Conservation (phyloP, 2,329 filamentous ascomycete genomes). For the Xylaria hypoxylon region DNA sequence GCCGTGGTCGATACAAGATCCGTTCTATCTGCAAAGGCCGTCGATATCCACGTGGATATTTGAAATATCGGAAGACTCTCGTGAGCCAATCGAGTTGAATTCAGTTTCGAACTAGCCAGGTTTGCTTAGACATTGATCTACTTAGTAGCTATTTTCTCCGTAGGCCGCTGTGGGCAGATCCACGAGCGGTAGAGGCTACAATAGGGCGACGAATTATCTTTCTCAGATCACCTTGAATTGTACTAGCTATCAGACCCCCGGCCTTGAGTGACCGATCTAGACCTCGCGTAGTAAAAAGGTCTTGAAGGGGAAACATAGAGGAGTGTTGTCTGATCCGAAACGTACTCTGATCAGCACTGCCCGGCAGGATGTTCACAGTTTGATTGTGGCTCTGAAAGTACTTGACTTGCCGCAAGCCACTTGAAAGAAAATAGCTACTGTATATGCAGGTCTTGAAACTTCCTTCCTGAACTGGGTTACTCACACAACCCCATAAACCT, state of each 20-base stretch:
- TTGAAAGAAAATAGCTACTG: conserved; percentile 29
- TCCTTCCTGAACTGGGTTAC: conserved; percentile 32
- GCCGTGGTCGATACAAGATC: conserved; percentile 38
- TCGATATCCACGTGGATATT: conserved; percentile 38
- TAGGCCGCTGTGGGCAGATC: conserved; percentile 9
- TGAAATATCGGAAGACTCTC: conserved; percentile 34
- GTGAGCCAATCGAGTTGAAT: conserved; percentile 25
- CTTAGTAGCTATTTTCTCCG: conserved; percentile 1
- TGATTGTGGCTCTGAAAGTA: conserved; percentile 12
- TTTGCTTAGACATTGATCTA: conserved; percentile 30
- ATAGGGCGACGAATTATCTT: conserved; percentile 33
- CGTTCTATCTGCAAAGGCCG: conserved; percentile 30
- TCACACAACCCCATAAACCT: conserved; percentile 28
- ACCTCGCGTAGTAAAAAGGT: conserved; percentile 16
- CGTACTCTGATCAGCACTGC: conserved; percentile 23
- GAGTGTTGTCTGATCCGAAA: conserved; percentile 17
- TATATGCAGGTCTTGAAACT: conserved; percentile 41
- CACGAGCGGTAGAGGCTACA: conserved; percentile 15
- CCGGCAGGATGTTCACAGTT: conserved; percentile 20
- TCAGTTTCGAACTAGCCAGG: conserved; percentile 23
- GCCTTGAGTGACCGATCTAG: conserved; percentile 9
- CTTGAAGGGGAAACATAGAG: conserved; percentile 19
- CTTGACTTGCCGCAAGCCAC: conserved; percentile 30
- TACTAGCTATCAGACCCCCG: conserved; percentile 9
- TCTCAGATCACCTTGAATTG: conserved; percentile 17